phyloP scores from a whole-genome alignment of 106 monocot genomes.

The Allium cepa region DNA sequence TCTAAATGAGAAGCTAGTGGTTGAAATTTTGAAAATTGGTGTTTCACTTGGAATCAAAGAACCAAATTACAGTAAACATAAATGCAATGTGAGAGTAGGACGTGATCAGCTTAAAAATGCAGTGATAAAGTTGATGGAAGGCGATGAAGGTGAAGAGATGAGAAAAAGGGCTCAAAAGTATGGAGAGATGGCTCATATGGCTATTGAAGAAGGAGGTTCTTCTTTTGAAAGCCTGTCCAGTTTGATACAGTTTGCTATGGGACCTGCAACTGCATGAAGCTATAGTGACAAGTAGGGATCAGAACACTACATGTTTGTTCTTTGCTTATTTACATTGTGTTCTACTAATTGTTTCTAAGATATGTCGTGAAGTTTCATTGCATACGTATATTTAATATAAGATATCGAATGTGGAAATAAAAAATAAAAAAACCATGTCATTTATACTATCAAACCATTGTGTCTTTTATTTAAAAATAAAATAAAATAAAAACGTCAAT shows the following conservation, averaged over 20 bases:
- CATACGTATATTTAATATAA: too few relatives aligned
- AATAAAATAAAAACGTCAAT: too few relatives aligned
- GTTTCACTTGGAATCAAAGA: neutral
- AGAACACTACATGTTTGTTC: too few relatives aligned
- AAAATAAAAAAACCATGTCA: too few relatives aligned
- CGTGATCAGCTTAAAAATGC: constrained; percentile 1
- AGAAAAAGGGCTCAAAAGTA: constrained; percentile 4
- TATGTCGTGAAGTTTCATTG: too few relatives aligned
- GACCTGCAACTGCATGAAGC: too few relatives aligned
- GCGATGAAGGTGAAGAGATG: neutral
- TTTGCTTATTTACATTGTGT: too few relatives aligned
- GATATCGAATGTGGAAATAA: too few relatives aligned
- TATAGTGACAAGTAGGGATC: too few relatives aligned
- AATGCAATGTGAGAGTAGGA: neutral
- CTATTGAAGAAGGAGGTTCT: constrained; percentile 12
- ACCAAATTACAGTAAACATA: neutral
- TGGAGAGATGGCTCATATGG: constrained; percentile 7
- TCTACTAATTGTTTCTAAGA: too few relatives aligned
- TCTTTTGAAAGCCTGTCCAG: constrained; percentile 3
- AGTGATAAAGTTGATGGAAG: constrained; percentile 1
- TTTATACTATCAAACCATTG: too few relatives aligned
- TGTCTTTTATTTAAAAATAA: too few relatives aligned
- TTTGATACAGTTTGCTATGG: neutral
- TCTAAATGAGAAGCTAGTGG: constrained; percentile 17
- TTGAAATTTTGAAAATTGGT: constrained; percentile 10